Base-by-base conservation (phyloP, 768 basidiomycete genomes). In the Ephemerocybe angulata region DNA sequence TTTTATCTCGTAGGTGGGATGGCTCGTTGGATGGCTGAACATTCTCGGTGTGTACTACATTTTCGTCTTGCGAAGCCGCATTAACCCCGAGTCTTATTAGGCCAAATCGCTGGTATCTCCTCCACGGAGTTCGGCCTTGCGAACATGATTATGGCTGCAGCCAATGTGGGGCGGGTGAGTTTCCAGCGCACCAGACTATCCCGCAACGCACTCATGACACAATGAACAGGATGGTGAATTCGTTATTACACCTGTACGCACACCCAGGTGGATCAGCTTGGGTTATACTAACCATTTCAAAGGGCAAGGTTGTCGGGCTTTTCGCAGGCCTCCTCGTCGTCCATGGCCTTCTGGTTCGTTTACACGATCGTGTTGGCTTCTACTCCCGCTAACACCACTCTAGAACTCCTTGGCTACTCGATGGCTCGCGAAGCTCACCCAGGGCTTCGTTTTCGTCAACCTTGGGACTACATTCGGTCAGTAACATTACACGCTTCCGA, bases 11-110 rank as follows among this genome's bases (percentile, higher is more conserved):
- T 40, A 84, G 82, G 77, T 88, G 31, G 87, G 87, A 27, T 89
- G 87, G 87, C 69, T 88, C 10, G 88, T 90, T 17, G 88, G 88
- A 47, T 90, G 88, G 88, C 76, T 93, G 41, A 93, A 93, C 65
- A 83, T 90, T 38, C 80, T 90, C 15, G 88, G 86, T 80, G 57
- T 19, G 71, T 64, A 31, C 31, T 40, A 41, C 57, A 13, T 61
- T 25, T 8, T 17, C 8, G 17, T 35, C 8, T 35, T 17, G 8
- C 33, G 33, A 35, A 10, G 17, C 8, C 33, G 17, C 8, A 35
- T 35, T 35, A 8, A 35, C 33, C 13, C 62, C 29, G 37, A 17
- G 41, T 46, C 25, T 29, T 22, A 50, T 19, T 58, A 82, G 85
- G 89, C 31, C 90, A 93, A 70, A 82, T 91, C 53, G 90, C 91